Evolutionary conservation across 176 grass and related monocot species (phyloP), one percentile per base, ranked within the genome.

Genomic region (Tillandsia leiboldiana): DNA sequence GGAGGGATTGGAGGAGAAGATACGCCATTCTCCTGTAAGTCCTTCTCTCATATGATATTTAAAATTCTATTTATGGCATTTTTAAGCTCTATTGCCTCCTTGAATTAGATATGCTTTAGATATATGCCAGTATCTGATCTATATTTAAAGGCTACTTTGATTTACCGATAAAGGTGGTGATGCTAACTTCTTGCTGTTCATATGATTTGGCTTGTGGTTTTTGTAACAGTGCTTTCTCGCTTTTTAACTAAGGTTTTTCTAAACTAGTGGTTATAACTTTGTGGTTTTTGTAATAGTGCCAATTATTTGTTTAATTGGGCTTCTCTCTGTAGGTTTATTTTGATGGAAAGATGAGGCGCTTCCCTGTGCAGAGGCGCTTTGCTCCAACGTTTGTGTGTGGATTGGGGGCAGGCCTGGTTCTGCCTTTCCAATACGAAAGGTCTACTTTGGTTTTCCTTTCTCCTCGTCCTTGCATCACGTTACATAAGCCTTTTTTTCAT

Each of bases 11-110:
- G 70, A 85, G 78, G 80, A 92, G 65, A 79, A 92, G 90, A 90
- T 97, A 70, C 76, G 89, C 87, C 33, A 92, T 97, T 82, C 86
- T 86, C 49, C 93, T 89, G 89, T 97, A 92, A 92, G 88, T 76
- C 10, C 13, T 71, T 50, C 53, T 10, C 61, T 71, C 72, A 48
- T 20, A 61, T 61, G 0, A 5, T 42, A 42, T 42, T 42, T 42
- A 42, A 42, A 7, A 42, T 42, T 5, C 33, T 42, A 42, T 42
- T 6, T 42, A 6, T 59, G 20, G n/a, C 20, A 18, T 59, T 42
- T 4, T 59, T 59, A 17, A 59, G 14, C 33, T 42, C 54, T 59
- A 59, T n/a, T 17, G 14, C 12, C 28, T 67, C 13, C 14, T 66
- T 66, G 14, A 59, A 47, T 14, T 66, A 20, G 22, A 23, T 52